Percentiles rank a stretch among this genome's conserved stretches.
These are phyloP conservation scores for Fusarium chuoi DNA, from an alignment of 2,329 filamentous ascomycete genomes.

Conservation along the genomic window DNA sequence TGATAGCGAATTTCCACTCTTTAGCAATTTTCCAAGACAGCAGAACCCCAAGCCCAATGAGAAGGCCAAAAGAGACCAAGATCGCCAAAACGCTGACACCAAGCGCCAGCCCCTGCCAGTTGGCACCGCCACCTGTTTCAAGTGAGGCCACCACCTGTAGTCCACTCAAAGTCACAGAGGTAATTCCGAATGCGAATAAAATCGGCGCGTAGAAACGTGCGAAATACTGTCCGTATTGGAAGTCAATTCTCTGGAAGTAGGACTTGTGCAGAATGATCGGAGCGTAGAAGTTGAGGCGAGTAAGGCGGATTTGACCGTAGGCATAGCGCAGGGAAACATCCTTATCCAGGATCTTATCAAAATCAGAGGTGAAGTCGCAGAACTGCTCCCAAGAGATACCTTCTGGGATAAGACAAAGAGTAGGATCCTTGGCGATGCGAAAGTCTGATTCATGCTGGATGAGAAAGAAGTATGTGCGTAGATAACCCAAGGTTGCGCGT, in stretches of 20 bases:
- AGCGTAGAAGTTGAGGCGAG: not conserved
- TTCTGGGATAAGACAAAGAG: not conserved
- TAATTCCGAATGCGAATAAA: not conserved
- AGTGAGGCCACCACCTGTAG: not conserved
- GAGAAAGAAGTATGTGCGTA: not conserved
- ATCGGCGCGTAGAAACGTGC: not conserved
- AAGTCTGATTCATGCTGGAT: conserved; percentile 4
- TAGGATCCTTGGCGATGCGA: not conserved
- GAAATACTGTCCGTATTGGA: not conserved
- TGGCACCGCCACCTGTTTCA: not conserved
- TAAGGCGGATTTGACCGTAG: not conserved
- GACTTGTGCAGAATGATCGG: not conserved
- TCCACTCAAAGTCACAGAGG: not conserved
- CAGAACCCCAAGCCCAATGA: not conserved
- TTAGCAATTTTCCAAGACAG: not conserved
- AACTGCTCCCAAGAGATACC: not conserved
- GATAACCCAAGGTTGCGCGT: not conserved
- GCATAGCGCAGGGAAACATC: not conserved
- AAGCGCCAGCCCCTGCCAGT: not conserved
- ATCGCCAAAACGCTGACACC: not conserved
- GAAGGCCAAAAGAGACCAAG: not conserved
- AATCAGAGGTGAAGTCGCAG: not conserved
- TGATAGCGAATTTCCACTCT: not conserved
- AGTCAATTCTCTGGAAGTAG: not conserved
- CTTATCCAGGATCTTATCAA: not conserved